A percentile compares a stretch with the other conserved stretches of the same genome.
Evolutionary conservation across 139 green algal species (phyloP).

Genomic region (Chlorella ohadii): DNA sequence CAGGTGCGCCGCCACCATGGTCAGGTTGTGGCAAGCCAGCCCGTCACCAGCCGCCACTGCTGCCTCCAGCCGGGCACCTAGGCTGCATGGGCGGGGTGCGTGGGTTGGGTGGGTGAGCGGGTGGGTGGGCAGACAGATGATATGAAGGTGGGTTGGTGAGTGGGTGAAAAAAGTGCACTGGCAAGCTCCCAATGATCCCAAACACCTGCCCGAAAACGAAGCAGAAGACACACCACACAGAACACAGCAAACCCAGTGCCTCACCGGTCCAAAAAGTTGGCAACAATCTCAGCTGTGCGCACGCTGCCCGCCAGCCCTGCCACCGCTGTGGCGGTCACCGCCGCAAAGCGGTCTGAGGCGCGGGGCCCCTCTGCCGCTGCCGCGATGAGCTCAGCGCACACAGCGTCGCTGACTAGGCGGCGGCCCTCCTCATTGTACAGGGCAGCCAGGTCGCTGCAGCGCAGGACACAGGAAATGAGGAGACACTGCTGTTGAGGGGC

Average conservation of each 20-base stretch:
- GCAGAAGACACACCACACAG: too few relatives aligned
- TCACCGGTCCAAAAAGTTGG: constrained; percentile 60
- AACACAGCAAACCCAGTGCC: too few relatives aligned
- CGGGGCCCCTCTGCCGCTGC: constrained; percentile 75
- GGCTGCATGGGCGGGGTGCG: constrained; percentile 12
- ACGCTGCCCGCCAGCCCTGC: constrained; percentile 61
- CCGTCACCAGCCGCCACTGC: constrained; percentile 26
- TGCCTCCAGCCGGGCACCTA: constrained; percentile 32
- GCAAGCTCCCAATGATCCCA: too few relatives aligned
- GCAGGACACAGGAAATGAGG: background rate
- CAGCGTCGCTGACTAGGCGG: constrained; percentile 53
- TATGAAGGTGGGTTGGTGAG: too few relatives aligned
- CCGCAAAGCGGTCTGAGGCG: constrained; percentile 78
- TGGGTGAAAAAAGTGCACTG: too few relatives aligned
- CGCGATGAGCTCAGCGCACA: constrained; percentile 55
- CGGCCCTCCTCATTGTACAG: constrained; percentile 68
- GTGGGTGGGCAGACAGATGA: too few relatives aligned
- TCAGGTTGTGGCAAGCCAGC: constrained; percentile 69
- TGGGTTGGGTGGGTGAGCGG: background rate
- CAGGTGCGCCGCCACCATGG: constrained; percentile 62
- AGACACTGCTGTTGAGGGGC: too few relatives aligned
- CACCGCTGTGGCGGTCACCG: constrained; percentile 73
- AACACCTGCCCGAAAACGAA: too few relatives aligned
- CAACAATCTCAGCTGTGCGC: constrained; percentile 58
- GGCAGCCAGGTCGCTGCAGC: constrained; percentile 52